Base-by-base conservation (phyloP, 306 rosid genomes). In the Mucuna pruriens region DNA sequence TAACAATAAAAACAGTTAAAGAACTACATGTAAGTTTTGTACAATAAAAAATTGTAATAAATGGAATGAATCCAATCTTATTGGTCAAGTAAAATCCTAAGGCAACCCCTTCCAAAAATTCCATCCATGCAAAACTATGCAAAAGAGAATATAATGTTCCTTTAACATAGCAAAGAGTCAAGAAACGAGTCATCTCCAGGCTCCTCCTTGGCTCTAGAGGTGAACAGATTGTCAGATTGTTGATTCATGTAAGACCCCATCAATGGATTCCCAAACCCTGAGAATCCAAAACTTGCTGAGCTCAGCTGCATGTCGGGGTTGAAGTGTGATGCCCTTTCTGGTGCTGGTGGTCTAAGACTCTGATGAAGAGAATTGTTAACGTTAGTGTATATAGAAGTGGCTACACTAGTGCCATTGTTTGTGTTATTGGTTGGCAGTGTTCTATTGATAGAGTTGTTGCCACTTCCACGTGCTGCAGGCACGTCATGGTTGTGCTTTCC, bases 401-500 rank as follows among this genome's bases (percentile, higher is more conserved):
- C 71, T 15, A 71, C 82, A 51, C 31, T 75, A 75, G 13, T 78
- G 74, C 8, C 67, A 46, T 4, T 78, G 71, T 71, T 80, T 75
- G 75, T 65, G 69, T 52, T 40, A 68, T 63, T 77, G 78, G 16
- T 81, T 45, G 88, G 91, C 23, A 88, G 13, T 80, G 91, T 40
- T 81, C 89, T 90, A 57, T 58, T 91, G 65, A 84, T 76, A 16
- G 94, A 81, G 77, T 86, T 87, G 87, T 70, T 57, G 9, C 94
- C 91, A 55, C 97, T 91, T 61, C 97, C 97, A 38, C 99, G 95
- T 13, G 97, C 93, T 8, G 92, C 93, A 2, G 99, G 99, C 11
- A 95, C 94, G 3, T 95, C 98, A 39, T 95, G 99, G 85, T 89
- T 95, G 90, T 95, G 99, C 70, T 95, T 95, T 13, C 99, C 97